These are phyloP conservation scores for Ustilago sp. DNA, from an alignment of 1,284 basidiomycete genomes.

Conservation along the genomic window DNA sequence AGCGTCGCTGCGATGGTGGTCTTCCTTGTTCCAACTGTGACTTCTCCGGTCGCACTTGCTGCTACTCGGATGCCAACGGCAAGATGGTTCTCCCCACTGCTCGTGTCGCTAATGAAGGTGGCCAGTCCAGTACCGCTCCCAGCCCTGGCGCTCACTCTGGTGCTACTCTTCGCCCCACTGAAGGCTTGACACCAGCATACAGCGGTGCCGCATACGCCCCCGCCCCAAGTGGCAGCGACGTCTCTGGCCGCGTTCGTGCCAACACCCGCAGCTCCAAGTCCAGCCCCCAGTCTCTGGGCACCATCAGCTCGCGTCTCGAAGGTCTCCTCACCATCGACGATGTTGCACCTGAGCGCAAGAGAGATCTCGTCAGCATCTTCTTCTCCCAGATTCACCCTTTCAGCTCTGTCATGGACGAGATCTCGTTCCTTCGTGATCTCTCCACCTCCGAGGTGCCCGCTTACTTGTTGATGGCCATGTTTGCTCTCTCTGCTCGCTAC, in stretches of 20 bases:
- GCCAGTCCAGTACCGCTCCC: conserved; percentile 1
- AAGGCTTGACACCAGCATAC: conserved; percentile 32
- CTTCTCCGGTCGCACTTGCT: conserved; percentile 70
- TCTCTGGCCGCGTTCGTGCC: conserved; percentile 32
- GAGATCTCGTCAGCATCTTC: conserved; percentile 66
- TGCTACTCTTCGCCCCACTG: conserved; percentile 31
- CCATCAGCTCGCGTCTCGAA: conserved; percentile 24
- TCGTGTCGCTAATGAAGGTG: conserved; percentile 40
- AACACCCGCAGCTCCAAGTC: conserved; percentile 48
- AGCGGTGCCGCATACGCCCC: conserved; percentile 13
- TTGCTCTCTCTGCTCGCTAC: conserved; percentile 70
- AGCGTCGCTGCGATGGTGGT: conserved; percentile 72
- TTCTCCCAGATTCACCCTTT: conserved; percentile 70
- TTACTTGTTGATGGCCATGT: conserved; percentile 71
- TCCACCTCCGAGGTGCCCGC: conserved; percentile 70
- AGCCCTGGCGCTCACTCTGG: conserved; percentile 8
- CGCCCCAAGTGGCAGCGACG: conserved; percentile 35
- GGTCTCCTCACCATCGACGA: conserved; percentile 38
- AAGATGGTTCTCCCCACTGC: conserved; percentile 57
- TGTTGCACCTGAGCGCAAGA: conserved; percentile 42
- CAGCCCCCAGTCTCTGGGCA: conserved; percentile 28
- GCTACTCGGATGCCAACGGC: conserved; percentile 67
- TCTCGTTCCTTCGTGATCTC: conserved; percentile 71
- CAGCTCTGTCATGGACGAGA: conserved; percentile 70
- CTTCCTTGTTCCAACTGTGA: conserved; percentile 73